Conservation (phyloP, 2,329 filamentous ascomycete genomes). For the Cordyceps cateniannulata region DNA sequence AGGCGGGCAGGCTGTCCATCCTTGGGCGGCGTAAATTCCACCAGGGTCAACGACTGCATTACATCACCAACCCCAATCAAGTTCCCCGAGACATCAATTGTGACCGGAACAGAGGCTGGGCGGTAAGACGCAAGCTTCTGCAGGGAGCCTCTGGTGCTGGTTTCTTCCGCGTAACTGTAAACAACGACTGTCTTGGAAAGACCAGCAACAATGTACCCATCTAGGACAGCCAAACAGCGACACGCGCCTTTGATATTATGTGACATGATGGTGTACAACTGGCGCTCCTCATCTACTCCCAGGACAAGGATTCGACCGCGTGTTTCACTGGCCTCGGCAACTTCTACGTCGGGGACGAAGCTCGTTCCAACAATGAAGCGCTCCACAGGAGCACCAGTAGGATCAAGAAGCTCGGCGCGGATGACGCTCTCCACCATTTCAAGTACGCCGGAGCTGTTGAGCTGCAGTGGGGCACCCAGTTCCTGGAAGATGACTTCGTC, state of each 20-base stretch:
- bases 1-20: slow-evolving; percentile 56
- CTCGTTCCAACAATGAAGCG: slow-evolving; percentile 90
- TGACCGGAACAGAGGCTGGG: slow-evolving; percentile 76
- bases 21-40: slow-evolving; percentile 60
- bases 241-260: slow-evolving; percentile 72
- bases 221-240: slow-evolving; percentile 67
- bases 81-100: slow-evolving; percentile 66
- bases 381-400: slow-evolving; percentile 54
- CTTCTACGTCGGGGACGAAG: slow-evolving; percentile 58
- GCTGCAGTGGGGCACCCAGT: slow-evolving; percentile 60
- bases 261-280: slow-evolving; percentile 64
- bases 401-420: slow-evolving; percentile 61
- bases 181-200: slow-evolving; percentile 79
- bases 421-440: slow-evolving; percentile 86
- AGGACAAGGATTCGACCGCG: slow-evolving; percentile 77
- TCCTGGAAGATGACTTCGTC: slow-evolving; percentile 84
- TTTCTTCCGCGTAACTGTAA: slow-evolving; percentile 50
- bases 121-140: slow-evolving; percentile 70
- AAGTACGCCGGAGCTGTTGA: slow-evolving; percentile 41
- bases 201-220: slow-evolving; percentile 73
- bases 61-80: slow-evolving; percentile 81
- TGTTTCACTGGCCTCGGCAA: slow-evolving; percentile 38
- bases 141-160: slow-evolving; percentile 50
- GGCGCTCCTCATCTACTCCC: slow-evolving; percentile 69
- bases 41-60: slow-evolving; percentile 83